A percentile compares a stretch with the other conserved stretches of the same genome.
phyloP scores from a whole-genome alignment of 1,284 basidiomycete species.

The Heimioporus retisporus region DNA sequence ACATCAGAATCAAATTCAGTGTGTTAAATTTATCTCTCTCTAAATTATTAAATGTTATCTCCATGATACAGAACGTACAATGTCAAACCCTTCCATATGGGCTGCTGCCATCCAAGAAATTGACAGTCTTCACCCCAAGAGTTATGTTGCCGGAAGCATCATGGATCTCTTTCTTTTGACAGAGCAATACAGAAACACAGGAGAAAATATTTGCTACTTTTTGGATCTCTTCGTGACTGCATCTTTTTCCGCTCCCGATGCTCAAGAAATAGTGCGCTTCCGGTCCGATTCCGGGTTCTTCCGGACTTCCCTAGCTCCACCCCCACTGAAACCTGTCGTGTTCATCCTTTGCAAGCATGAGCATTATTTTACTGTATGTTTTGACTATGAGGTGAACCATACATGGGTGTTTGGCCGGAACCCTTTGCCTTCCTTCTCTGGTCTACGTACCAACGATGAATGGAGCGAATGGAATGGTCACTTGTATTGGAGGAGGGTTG shows the following conservation, averaged over 20 bases:
- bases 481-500: conserved; percentile 16
- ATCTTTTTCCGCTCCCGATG: neutral
- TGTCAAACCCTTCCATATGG: no score
- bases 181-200: neutral
- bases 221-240: conserved; percentile 18
- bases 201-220: conserved; percentile 3
- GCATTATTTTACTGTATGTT: conserved; percentile 22
- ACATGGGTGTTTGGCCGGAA: conserved; percentile 13
- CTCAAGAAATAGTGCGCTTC: conserved; percentile 5
- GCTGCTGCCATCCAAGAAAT: no score
- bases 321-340: conserved; percentile 11
- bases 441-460: neutral
- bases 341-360: conserved; percentile 18
- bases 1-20: no score
- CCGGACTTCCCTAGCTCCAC: neutral
- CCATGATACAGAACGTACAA: no score
- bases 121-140: no score
- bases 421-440: neutral
- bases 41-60: no score
- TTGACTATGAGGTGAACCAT: conserved; percentile 14
- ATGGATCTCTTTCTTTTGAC: conserved; percentile 19
- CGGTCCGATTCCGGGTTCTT: conserved; percentile 4
- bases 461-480: conserved; percentile 16
- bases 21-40: no score
- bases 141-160: conserved; percentile 16